Evolutionary conservation across 768 basidiomycete genomes (phyloP).

Genomic region (Amanita thiersii): DNA sequence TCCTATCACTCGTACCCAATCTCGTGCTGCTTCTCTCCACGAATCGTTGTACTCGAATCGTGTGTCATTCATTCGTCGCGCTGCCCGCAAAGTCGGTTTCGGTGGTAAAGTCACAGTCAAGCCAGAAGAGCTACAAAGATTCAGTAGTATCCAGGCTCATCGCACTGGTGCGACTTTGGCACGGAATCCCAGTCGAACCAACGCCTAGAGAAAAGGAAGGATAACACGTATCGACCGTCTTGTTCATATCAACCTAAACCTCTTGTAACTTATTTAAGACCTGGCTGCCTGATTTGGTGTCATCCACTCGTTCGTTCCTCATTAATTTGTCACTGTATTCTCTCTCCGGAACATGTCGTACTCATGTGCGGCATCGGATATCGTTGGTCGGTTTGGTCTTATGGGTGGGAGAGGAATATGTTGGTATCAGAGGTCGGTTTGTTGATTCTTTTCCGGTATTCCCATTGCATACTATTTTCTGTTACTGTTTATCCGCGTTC

Average conservation of each 20-base stretch:
- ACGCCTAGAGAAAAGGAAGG: constrained; percentile 13
- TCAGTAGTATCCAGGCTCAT: constrained; percentile 81
- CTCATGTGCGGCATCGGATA: constrained; percentile 2
- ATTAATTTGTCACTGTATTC: not conserved
- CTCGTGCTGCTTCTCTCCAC: constrained; percentile 83
- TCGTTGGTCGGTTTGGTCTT: not conserved
- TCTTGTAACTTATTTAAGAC: constrained; percentile 5
- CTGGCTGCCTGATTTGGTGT: constrained; percentile 8
- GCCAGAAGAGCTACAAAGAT: constrained; percentile 79
- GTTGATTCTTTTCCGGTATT: not conserved
- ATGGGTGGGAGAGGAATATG: not conserved
- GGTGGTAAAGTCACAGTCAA: constrained; percentile 73
- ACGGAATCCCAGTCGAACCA: constrained; percentile 64
- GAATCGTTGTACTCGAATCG: constrained; percentile 94
- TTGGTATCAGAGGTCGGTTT: not conserved
- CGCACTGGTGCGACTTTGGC: constrained; percentile 72
- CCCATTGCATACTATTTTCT: not conserved
- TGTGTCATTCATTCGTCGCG: constrained; percentile 87
- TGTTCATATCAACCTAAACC: constrained; percentile 6
- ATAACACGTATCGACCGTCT: constrained; percentile 7
- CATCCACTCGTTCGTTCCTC: constrained; percentile 5
- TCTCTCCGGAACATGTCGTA: too few species aligned
- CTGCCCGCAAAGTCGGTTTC: constrained; percentile 84
- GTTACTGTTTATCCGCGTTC: not conserved
- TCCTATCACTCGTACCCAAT: constrained; percentile 79